These are phyloP conservation scores for Apostasia shenzhenica DNA, from an alignment of 106 monocot genomes.

Conservation along the genomic window DNA sequence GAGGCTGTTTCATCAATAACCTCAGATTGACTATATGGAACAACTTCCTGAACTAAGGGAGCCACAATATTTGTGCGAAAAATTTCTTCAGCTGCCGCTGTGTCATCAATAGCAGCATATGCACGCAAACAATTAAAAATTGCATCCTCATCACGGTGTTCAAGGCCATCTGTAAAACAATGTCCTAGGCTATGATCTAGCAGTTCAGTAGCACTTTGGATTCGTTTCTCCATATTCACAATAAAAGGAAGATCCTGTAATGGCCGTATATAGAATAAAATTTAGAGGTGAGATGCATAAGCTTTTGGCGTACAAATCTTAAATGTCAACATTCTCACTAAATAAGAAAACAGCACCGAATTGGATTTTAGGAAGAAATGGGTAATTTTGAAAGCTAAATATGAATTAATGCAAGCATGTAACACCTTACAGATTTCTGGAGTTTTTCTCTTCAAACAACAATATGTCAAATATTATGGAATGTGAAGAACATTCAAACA, in stretches of 20 bases:
- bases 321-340: not conserved
- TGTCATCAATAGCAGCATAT: constrained; percentile 95
- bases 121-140: constrained; percentile 96
- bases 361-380: not conserved
- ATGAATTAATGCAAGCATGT: too few relatives aligned
- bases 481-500: too few relatives aligned
- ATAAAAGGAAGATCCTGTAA: constrained; percentile 95
- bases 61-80: constrained; percentile 75
- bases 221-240: constrained; percentile 93
- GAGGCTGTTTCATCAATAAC: constrained; percentile 31
- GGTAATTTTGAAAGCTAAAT: too few relatives aligned
- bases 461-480: too few relatives aligned
- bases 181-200: constrained; percentile 63
- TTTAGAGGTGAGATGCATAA: constrained; percentile 16
- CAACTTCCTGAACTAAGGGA: constrained; percentile 68
- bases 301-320: not conserved
- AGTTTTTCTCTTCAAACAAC: too few relatives aligned
- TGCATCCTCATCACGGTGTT: constrained; percentile 63
- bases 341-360: not conserved
- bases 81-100: constrained; percentile 79
- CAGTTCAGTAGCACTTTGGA: constrained; percentile 56
- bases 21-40: constrained; percentile 37
- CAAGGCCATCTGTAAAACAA: constrained; percentile 74
- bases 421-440: too few relatives aligned
- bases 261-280: constrained; percentile 39